A percentile compares a stretch with the other conserved stretches of the same genome.
Conservation (phyloP, 2,329 filamentous ascomycete species). For the Fusarium xylarioides region DNA sequence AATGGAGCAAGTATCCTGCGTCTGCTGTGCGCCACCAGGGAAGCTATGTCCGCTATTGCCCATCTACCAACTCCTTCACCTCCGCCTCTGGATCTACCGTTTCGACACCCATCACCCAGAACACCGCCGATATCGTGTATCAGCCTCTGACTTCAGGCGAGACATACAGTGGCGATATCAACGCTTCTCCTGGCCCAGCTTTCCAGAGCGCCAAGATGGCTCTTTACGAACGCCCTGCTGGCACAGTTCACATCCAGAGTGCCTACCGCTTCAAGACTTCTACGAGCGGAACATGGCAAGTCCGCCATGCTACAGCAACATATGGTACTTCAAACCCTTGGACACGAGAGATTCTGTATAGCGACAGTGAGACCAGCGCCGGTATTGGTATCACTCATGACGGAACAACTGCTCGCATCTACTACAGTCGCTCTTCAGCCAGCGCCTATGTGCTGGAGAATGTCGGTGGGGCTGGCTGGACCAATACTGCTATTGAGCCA, state of each 20-base stretch:
- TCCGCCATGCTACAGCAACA: conserved; percentile 1
- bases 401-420: conserved; percentile 4
- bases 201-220: conserved; percentile 19
- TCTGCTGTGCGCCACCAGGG: conserved; percentile 40
- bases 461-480: conserved; percentile 1
- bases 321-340: conserved; percentile 12
- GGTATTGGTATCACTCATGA: conserved; percentile 12
- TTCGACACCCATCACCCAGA: conserved; percentile 5
- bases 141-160: conserved; percentile 37
- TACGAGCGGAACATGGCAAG: neutral
- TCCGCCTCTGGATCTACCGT: conserved; percentile 21
- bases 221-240: neutral
- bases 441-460: conserved; percentile 28
- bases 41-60: conserved; percentile 38
- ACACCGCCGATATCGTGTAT: conserved; percentile 14
- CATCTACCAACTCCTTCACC: conserved; percentile 28
- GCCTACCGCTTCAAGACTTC: conserved; percentile 17
- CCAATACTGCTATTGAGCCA: conserved; percentile 9
- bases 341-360: conserved; percentile 3
- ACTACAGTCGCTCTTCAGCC: conserved; percentile 1
- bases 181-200: neutral
- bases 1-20: conserved; percentile 42
- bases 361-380: conserved; percentile 5
- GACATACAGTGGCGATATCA: conserved; percentile 14
- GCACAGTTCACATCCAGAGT: conserved; percentile 2